Conservation (phyloP, 148 eudicot species). For the Agrostemma githago region DNA sequence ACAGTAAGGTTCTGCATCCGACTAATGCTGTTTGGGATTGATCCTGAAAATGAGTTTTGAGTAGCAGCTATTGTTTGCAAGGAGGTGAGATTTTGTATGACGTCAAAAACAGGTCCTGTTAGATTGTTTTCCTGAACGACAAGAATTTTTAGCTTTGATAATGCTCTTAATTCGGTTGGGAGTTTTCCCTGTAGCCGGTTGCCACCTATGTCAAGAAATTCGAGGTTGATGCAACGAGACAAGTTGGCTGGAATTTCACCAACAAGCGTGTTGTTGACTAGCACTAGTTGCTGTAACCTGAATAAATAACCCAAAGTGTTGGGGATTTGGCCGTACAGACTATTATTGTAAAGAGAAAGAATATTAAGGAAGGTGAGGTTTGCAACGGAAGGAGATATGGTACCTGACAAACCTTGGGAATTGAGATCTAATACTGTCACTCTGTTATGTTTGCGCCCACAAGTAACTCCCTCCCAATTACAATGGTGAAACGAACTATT, state of each 20-base stretch:
- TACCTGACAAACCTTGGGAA: slow-evolving; percentile 13
- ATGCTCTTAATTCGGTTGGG: slow-evolving; percentile 26
- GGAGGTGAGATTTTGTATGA: slow-evolving; percentile 28
- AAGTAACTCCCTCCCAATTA: no score
- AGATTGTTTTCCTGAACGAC: slow-evolving; percentile 16
- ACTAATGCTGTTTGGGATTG: slow-evolving; percentile 20
- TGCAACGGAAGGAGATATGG: slow-evolving; percentile 35
- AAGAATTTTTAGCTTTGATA: background rate
- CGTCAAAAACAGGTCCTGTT: slow-evolving; percentile 27
- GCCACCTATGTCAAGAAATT: background rate
- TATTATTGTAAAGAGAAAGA: slow-evolving; percentile 25
- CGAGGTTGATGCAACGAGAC: slow-evolving; percentile 25
- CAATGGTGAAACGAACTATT: no score
- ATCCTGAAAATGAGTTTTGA: slow-evolving; percentile 20
- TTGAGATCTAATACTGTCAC: no score
- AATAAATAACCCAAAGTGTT: slow-evolving; percentile 29
- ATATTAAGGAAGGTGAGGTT: slow-evolving; percentile 33
- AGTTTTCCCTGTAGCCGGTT: slow-evolving; percentile 31
- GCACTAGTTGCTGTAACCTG: slow-evolving; percentile 16
- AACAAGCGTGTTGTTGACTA: slow-evolving; percentile 20
- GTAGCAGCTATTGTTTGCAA: background rate
- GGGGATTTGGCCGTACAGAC: slow-evolving; percentile 29
- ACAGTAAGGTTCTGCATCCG: slow-evolving; percentile 3
- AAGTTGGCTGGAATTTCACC: slow-evolving; percentile 36
- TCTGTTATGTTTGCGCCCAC: background rate